These are phyloP conservation scores for Isatis tinctoria DNA, from an alignment of 345 rosid genomes.

Conservation along the genomic window DNA sequence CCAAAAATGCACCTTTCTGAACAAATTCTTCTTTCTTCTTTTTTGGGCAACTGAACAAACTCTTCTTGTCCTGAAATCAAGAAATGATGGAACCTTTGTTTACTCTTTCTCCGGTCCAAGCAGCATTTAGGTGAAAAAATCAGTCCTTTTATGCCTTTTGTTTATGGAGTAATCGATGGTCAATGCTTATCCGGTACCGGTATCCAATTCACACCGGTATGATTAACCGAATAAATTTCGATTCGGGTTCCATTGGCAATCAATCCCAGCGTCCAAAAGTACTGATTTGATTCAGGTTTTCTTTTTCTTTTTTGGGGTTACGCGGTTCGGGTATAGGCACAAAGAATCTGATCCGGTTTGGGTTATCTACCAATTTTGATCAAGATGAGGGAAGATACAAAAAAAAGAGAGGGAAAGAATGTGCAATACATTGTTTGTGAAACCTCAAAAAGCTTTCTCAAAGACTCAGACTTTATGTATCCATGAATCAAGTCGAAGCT, in stretches of 20 bases:
- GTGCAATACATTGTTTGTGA: not conserved
- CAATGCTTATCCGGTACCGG: not conserved
- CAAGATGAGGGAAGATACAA: not conserved
- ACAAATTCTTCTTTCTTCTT: too few relatives aligned
- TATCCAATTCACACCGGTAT: not conserved
- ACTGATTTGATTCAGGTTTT: not conserved
- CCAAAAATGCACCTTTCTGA: not conserved
- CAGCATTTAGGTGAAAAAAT: not conserved
- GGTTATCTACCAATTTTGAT: not conserved
- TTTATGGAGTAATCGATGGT: not conserved
- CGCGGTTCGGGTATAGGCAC: not conserved
- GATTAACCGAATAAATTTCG: not conserved
- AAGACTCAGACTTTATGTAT: conserved; percentile 39
- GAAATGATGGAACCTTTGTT: not conserved
- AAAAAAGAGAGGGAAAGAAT: conserved; percentile 1
- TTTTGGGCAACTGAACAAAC: too few relatives aligned
- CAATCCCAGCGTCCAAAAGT: not conserved
- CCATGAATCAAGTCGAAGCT: conserved; percentile 83
- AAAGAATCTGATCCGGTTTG: not conserved
- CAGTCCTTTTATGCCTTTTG: not conserved
- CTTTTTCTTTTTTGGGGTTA: not conserved
- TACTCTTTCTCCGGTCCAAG: not conserved
- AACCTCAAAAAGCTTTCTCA: not conserved
- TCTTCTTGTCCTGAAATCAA: too few relatives aligned
- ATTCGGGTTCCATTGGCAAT: too few relatives aligned